phyloP scores from a whole-genome alignment of 202 grass and related monocot species.

The Carex arenaria region DNA sequence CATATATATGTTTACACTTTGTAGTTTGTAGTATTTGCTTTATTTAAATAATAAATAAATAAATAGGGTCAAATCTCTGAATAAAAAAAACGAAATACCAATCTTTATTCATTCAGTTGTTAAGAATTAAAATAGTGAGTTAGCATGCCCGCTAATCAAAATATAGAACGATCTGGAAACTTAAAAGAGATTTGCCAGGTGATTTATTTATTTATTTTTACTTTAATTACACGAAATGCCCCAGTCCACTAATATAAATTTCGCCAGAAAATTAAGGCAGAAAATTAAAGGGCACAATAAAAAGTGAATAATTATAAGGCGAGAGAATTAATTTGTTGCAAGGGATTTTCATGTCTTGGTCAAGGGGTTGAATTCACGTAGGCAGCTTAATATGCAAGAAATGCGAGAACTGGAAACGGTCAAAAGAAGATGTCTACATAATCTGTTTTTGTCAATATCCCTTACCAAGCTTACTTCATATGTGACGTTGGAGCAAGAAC shows the following conservation, averaged over 20 bases:
- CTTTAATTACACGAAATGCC: no score
- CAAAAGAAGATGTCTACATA: background rate
- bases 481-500: background rate
- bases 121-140: no score
- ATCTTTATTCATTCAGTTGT: background rate
- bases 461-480: background rate
- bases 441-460: background rate
- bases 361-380: background rate
- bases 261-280: no score
- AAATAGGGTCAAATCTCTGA: background rate
- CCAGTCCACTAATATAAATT: no score
- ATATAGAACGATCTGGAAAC: no score
- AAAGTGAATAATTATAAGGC: no score
- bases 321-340: background rate
- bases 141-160: no score
- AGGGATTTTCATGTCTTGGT: background rate
- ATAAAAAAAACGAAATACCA: background rate
- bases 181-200: no score
- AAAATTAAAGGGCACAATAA: no score
- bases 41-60: no score
- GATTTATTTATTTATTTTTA: no score
- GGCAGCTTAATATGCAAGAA: background rate
- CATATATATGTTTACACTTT: background rate
- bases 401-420: background rate
- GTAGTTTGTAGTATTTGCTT: background rate